A percentile compares a stretch with the other conserved stretches of the same genome.
phyloP scores from a whole-genome alignment of 2,329 filamentous ascomycete species.

The Paecilomyces niveus region DNA sequence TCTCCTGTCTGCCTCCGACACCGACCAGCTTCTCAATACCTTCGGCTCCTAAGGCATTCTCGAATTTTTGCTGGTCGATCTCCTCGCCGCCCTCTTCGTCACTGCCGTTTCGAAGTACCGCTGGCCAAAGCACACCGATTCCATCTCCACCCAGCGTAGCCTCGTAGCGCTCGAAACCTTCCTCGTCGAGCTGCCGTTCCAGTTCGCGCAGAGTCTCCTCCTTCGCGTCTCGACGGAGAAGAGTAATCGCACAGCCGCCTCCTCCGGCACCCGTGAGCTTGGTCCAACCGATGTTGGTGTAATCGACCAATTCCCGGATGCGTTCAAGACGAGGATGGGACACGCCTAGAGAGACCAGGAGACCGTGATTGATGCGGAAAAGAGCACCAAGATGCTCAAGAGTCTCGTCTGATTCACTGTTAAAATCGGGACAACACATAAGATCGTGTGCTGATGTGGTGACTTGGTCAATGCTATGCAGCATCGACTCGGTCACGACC shows the following conservation, averaged over 20 bases:
- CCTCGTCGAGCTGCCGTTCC: slow-evolving; percentile 56
- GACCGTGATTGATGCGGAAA: slow-evolving; percentile 88
- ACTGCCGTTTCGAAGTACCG: slow-evolving; percentile 78
- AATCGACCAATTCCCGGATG: slow-evolving; percentile 82
- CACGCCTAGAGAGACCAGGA: slow-evolving; percentile 84
- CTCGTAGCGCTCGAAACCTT: slow-evolving; percentile 78
- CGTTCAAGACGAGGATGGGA: slow-evolving; percentile 91
- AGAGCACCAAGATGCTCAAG: slow-evolving; percentile 76
- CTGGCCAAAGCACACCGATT: slow-evolving; percentile 89
- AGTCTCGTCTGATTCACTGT: slow-evolving; percentile 55
- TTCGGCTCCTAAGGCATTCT: slow-evolving; percentile 74
- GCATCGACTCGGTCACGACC: slow-evolving; percentile 68
- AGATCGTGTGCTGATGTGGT: slow-evolving; percentile 52
- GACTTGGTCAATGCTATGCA: slow-evolving; percentile 70
- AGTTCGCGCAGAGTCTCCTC: slow-evolving; percentile 54
- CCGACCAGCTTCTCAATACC: slow-evolving; percentile 85
- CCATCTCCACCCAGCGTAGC: slow-evolving; percentile 89
- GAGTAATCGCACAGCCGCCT: slow-evolving; percentile 89
- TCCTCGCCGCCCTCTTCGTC: slow-evolving; percentile 80
- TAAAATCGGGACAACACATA: slow-evolving; percentile 57
- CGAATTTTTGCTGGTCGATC: slow-evolving; percentile 83
- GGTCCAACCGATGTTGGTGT: slow-evolving; percentile 88
- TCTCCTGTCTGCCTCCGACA: slow-evolving; percentile 57
- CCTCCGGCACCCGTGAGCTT: slow-evolving; percentile 95
- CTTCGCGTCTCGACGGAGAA: slow-evolving; percentile 63